phyloP scores from a whole-genome alignment of 768 basidiomycete species.

The Leucocoprinus sp. region DNA sequence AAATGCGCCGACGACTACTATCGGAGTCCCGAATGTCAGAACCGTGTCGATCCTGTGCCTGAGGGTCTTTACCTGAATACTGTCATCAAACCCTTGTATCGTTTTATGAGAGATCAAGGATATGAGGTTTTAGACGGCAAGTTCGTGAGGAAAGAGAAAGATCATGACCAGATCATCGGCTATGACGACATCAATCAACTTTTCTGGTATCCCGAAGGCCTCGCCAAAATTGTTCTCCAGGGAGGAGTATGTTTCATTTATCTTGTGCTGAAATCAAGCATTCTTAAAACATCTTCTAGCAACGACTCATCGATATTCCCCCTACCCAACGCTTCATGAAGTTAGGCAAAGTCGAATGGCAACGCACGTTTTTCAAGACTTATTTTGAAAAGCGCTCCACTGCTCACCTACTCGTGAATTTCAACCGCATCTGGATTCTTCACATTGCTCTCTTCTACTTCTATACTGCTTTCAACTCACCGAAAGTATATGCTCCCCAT shows the following conservation, averaged over 20 bases:
- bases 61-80: slow-evolving; percentile 90
- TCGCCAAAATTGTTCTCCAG: slow-evolving; percentile 82
- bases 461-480: slow-evolving; percentile 97
- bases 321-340: slow-evolving; percentile 92
- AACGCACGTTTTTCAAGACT: slow-evolving; percentile 95
- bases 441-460: slow-evolving; percentile 94
- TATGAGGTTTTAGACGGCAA: slow-evolving; percentile 95
- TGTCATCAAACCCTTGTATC: slow-evolving; percentile 91
- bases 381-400: slow-evolving; percentile 94
- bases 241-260: slow-evolving; percentile 58
- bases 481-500: slow-evolving; percentile 76
- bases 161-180: slow-evolving; percentile 95
- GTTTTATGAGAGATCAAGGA: slow-evolving; percentile 94
- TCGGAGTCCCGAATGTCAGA: slow-evolving; percentile 96
- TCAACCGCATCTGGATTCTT: slow-evolving; percentile 98
- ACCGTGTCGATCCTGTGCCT: slow-evolving; percentile 82
- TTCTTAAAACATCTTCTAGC: slow-evolving; percentile 33
- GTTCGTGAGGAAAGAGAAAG: slow-evolving; percentile 88
- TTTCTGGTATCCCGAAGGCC: slow-evolving; percentile 99
- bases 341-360: slow-evolving; percentile 90
- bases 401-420: slow-evolving; percentile 94
- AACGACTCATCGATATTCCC: slow-evolving; percentile 84
- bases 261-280: slow-evolving; percentile 5
- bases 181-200: slow-evolving; percentile 99
- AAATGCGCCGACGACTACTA: slow-evolving; percentile 99